phyloP scores from a whole-genome alignment of 306 rosid genomes.

The Citrullus colocynthis region DNA sequence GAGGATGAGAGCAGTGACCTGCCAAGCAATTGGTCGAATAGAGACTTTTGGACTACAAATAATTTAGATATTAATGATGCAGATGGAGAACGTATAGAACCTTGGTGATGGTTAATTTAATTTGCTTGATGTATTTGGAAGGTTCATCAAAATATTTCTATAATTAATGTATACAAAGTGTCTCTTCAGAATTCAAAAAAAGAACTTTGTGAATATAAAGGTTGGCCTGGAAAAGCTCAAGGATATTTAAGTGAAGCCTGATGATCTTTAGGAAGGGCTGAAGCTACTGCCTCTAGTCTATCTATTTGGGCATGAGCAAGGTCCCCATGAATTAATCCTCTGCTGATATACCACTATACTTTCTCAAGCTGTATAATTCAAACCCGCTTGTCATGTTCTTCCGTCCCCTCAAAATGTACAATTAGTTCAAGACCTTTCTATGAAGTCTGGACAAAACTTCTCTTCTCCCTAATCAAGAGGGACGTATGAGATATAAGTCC shows the following conservation, averaged over 20 bases:
- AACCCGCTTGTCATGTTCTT: neutral
- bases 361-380: neutral
- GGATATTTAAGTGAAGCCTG: neutral
- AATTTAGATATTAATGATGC: slow-evolving; percentile 15
- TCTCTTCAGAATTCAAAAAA: neutral
- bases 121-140: neutral
- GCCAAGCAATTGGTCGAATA: slow-evolving; percentile 16
- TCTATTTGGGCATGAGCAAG: neutral
- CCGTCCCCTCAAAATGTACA: neutral
- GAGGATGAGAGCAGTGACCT: slow-evolving; percentile 22
- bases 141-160: neutral
- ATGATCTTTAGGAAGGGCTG: neutral
- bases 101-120: slow-evolving; percentile 50
- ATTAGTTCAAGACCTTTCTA: neutral
- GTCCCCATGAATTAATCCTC: neutral
- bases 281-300: neutral
- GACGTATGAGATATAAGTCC: neutral
- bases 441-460: neutral
- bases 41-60: slow-evolving; percentile 44
- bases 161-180: neutral
- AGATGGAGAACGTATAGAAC: slow-evolving; percentile 31
- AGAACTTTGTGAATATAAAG: neutral
- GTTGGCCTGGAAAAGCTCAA: neutral
- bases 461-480: neutral
- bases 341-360: neutral